Evolutionary conservation across 495 filamentous ascomycete species (phyloP).

Genomic region (Podospora conica): DNA sequence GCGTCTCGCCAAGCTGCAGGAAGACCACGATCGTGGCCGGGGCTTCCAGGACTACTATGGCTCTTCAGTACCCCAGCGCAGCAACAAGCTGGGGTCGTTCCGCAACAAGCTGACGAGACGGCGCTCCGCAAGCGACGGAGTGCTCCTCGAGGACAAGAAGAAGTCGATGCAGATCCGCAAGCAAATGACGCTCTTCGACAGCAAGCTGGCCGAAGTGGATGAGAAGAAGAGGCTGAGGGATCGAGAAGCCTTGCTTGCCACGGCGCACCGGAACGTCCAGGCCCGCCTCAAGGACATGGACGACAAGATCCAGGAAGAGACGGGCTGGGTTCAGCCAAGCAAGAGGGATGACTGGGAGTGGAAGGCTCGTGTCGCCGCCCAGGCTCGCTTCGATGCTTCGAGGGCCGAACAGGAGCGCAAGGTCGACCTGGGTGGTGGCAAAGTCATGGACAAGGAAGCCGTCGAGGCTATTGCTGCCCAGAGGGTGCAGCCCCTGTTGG

Average conservation of each 20-base stretch:
- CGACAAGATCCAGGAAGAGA: conserved; percentile 66
- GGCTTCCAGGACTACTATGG: conserved; percentile 70
- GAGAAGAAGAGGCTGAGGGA: conserved; percentile 68
- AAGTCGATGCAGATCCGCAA: conserved; percentile 66
- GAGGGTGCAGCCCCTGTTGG: conserved; percentile 81
- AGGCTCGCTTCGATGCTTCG: conserved; percentile 54
- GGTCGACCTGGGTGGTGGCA: conserved; percentile 75
- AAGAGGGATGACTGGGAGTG: conserved; percentile 72
- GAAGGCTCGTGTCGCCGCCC: conserved; percentile 60
- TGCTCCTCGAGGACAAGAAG: conserved; percentile 54
- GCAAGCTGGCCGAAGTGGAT: conserved; percentile 61
- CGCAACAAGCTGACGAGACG: conserved; percentile 51
- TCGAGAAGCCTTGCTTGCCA: conserved; percentile 64
- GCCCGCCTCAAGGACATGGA: conserved; percentile 73
- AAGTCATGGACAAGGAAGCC: conserved; percentile 69
- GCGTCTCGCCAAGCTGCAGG: conserved; percentile 70
- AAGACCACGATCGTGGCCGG: conserved; percentile 53
- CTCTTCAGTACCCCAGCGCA: conserved; percentile 27
- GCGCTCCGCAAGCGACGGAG: conserved; percentile 65
- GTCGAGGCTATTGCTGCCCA: conserved; percentile 74
- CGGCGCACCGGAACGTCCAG: conserved; percentile 79
- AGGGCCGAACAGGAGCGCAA: conserved; percentile 47
- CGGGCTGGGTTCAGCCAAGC: conserved; percentile 65
- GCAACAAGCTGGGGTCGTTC: conserved; percentile 49
- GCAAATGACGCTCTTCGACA: conserved; percentile 73